Base-by-base conservation (phyloP, 140 eudicot species). In the Artemisia princeps region DNA sequence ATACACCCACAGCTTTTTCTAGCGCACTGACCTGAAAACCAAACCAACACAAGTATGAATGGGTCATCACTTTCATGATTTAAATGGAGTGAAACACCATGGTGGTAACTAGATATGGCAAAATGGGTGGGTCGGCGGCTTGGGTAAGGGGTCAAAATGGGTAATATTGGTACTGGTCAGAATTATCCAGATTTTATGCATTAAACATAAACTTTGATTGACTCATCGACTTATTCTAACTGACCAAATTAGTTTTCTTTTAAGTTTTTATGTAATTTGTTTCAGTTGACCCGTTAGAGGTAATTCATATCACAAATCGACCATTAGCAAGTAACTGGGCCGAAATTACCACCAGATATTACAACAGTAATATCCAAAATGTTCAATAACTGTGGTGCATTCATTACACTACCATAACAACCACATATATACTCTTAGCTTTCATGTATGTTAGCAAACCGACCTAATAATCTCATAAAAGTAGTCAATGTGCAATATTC, bases 1-100 rank as follows among this genome's bases (percentile, higher is more conserved):
- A 74, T 55, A 82, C 88, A 22, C 72, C 87, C 9, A 74, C 94
- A 0, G 95, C 96, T 78, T 78, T 86, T 64, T 65, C 96, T 65
- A 88, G 79, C 44, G 87, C 78, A 71, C 86, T 64, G 17, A 85
- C 91, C 96, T 89, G 80, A 61, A 68, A 57, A 57, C 67, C 7
- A 69, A 37, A 69, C 57, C 58, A 68, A 2, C 55, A n/a, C 22
- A 2, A 2, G 15, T 48, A 48, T 3, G 53, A 48, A 64, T n/a
- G 58, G 50, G 13, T 23, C 12, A 17, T 54, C 67, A 16, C 51
- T 33, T 14, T 2, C 67, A 14, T 62, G 52, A 37, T 37, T 40
- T 14, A 49, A 17, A 2, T 51, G 42, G 19, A 14, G 16, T 51
- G 60, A 4, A n/a, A 28, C 7, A 7, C 2, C 17, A 30, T 14